Evolutionary conservation across 1,284 basidiomycete species (phyloP), one percentile per base, ranked within the genome.

Genomic region (Cryptococcus amylolentus): DNA sequence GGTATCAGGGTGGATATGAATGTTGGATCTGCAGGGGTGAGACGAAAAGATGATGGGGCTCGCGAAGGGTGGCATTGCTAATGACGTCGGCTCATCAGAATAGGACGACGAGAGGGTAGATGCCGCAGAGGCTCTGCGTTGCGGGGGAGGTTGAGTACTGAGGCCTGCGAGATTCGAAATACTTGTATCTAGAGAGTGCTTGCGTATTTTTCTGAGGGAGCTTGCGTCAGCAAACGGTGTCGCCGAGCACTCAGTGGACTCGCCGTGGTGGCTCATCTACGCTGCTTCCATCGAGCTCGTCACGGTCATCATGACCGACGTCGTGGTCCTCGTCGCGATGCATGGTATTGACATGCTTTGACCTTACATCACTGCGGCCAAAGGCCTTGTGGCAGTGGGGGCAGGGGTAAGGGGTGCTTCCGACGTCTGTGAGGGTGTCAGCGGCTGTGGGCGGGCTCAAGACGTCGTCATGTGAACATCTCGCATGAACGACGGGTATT

Each of bases 341-440:
- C 59, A 69, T 66, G 16, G 68, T 63, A 46, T 52, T 45, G 6
- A 70, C 59, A 49, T 72, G 70, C 49, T 68, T 68, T 10, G 66
- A 65, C 18, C 67, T 53, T 1, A 72, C 70, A 54, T 72, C 70
- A 40, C 64, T 67, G 28, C 70, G 49, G 5, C 61, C 65, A 56
- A 72, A 72, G 2, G 51, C 45, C 49, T 70, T 72, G 43, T 60
- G 57, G 55, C 70, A 72, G 46, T 64, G 58, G 4, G 57, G 53
- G 51, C 70, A 72, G 16, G 58, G 51, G 47, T 72, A 69, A 0
- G 68, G 70, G 18, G 69, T 67, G 8, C 46, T 61, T 16, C 64
- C 68, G 18, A 58, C 60, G 56, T 72, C 68, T 70, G 52, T n/a
- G 26, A 28, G 39, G 26, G 13, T 28, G n/a, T 51, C 37, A 46